These are phyloP conservation scores for Cyberlindnera saturnus DNA, from an alignment of 805 yeast genomes.

Conservation along the genomic window DNA sequence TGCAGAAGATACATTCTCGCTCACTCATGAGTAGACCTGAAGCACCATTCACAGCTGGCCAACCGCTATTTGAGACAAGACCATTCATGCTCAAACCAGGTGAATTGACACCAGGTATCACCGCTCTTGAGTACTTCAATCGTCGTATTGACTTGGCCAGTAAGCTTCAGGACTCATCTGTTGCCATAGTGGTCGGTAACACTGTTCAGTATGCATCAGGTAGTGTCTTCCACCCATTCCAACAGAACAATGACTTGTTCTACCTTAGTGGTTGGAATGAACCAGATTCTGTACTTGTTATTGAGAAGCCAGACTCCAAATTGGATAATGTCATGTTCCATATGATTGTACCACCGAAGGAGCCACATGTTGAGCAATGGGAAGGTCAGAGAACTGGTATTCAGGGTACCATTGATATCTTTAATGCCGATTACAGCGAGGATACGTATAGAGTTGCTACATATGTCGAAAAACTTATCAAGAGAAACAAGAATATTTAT, in stretches of 20 bases:
- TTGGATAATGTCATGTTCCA: constrained; percentile 57
- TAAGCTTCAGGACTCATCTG: constrained; percentile 52
- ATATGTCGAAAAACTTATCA: constrained; percentile 42
- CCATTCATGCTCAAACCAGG: constrained; percentile 72
- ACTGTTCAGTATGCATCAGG: constrained; percentile 78
- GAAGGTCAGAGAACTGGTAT: constrained; percentile 91
- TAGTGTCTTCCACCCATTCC: constrained; percentile 85
- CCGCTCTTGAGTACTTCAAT: constrained; percentile 73
- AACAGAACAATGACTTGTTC: constrained; percentile 84
- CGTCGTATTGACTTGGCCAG: constrained; percentile 59
- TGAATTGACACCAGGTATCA: constrained; percentile 81
- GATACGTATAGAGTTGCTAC: constrained; percentile 38
- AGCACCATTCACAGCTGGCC: constrained; percentile 54
- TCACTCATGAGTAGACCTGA: constrained; percentile 12
- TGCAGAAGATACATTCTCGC: constrained; percentile 1
- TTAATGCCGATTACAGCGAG: constrained; percentile 78
- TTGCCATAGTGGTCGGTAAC: constrained; percentile 72
- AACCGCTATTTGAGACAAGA: constrained; percentile 81
- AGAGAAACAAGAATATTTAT: constrained; percentile 44
- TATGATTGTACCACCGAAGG: constrained; percentile 81
- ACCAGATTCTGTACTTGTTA: constrained; percentile 66
- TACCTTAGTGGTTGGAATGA: constrained; percentile 92
- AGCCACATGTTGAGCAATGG: constrained; percentile 80
- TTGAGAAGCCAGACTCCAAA: constrained; percentile 54
- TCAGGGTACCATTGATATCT: constrained; percentile 72